phyloP scores from a whole-genome alignment of 2,329 filamentous ascomycete genomes.

The Pseudocercospora musae region DNA sequence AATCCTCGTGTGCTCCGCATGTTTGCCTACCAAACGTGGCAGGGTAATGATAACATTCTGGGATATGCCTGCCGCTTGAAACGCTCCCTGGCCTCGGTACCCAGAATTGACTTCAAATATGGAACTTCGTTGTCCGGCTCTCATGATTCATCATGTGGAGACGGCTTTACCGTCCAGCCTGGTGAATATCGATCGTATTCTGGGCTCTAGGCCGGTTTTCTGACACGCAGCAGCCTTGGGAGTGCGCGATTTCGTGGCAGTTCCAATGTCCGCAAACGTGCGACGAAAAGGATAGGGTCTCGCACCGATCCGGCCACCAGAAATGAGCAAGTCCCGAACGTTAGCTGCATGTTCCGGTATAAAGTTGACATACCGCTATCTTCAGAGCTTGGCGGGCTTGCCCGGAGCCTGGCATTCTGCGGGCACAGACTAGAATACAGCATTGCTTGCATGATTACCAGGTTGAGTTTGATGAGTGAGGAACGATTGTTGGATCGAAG shows the following conservation, averaged over 20 bases:
- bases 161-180: background rate
- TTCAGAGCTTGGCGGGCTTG: background rate
- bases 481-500: background rate
- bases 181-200: background rate
- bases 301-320: background rate
- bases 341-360: background rate
- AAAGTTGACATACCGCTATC: background rate
- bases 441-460: background rate
- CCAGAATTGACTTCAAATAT: background rate
- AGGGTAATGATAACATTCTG: background rate
- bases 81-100: background rate
- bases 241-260: background rate
- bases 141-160: too few species aligned
- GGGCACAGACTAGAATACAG: background rate
- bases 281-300: background rate
- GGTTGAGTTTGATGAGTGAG: background rate
- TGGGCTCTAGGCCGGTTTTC: background rate
- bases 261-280: background rate
- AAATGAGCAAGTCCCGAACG: background rate
- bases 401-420: background rate
- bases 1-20: background rate
- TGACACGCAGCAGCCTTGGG: background rate
- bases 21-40: conserved; percentile 2
- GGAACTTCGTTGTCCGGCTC: background rate
- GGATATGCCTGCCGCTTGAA: background rate